Conservation (phyloP, 345 rosid genomes). For the Melaleuca quinquenervia region DNA sequence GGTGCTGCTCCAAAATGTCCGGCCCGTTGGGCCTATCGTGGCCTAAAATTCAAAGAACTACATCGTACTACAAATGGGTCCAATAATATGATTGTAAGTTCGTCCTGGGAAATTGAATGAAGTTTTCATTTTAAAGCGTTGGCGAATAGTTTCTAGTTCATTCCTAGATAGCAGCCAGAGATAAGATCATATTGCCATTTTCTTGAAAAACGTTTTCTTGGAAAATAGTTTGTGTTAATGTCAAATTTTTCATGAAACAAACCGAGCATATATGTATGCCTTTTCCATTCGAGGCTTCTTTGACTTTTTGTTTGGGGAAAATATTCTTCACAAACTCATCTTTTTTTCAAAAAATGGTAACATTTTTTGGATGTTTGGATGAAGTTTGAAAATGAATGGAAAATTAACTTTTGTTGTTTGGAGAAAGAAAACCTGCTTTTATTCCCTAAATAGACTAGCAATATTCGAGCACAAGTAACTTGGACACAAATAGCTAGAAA, state of each 20-base stretch:
- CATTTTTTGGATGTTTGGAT: no score
- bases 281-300: background rate
- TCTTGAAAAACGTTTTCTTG: background rate
- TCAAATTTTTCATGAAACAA: background rate
- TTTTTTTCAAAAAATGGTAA: no score
- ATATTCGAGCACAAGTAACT: no score
- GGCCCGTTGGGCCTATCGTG: background rate
- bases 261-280: accelerated
- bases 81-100: background rate
- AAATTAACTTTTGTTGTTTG: no score
- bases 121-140: background rate
- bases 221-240: background rate
- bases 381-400: no score
- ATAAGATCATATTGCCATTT: no score
- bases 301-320: no score
- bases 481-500: no score
- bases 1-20: background rate
- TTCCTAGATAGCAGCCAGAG: background rate
- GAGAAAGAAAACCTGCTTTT: no score
- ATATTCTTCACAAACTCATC: no score
- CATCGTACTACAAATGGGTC: background rate
- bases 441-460: no score
- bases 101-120: background rate
- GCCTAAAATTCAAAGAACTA: background rate
- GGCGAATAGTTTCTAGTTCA: background rate